Base-by-base conservation (phyloP, 2,329 filamentous ascomycete genomes). In the Pseudomassariella vexata region DNA sequence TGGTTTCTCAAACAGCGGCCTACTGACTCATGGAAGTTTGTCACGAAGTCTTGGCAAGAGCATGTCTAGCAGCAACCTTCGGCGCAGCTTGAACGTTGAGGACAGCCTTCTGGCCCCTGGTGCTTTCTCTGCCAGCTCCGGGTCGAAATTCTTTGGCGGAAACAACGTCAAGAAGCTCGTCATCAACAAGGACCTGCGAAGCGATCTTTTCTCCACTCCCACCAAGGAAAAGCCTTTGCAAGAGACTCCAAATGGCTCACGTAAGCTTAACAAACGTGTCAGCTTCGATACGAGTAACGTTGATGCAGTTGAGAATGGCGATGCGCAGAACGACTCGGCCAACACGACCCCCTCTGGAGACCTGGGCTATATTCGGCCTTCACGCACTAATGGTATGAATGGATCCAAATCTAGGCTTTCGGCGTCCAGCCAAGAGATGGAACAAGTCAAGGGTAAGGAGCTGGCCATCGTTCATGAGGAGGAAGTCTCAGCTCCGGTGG, bases 91-190 rank as follows among this genome's bases (percentile, higher is more conserved):
- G 56, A 86, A 82, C 36, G 72, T 82, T 0, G 85, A 94, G 34
- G 86, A 94, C 43, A 94, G 86, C 56, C 82, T 95, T 35, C 68
- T 95, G 18, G 76, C 85, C 2, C 88, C 89, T 1, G 86, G 86
- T 22, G 87, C 88, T 3, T 89, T 95, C 56, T 85, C 85, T 3
- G 70, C 82, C 17, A 82, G 75, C 50, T 65, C 73, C 12, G 70
- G 68, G 36, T 69, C 73, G 21, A 76, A 81, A 36, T 73, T 77
- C 45, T 82, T 80, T 31, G 73, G 76, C n/a, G 78, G 70, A 52
- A 73, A 72, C 26, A 85, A 75, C 52, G 76, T 95, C 46, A 95
- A 95, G 66, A 89, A 88, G 57, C 73, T 98, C 35, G 83, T 89
- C 32, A 95, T 98, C 55, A 94, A 95, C 60, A 82, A 87, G 41